Evolutionary conservation across 345 rosid genomes (phyloP).

Genomic region (Sisymbrium altissimum): DNA sequence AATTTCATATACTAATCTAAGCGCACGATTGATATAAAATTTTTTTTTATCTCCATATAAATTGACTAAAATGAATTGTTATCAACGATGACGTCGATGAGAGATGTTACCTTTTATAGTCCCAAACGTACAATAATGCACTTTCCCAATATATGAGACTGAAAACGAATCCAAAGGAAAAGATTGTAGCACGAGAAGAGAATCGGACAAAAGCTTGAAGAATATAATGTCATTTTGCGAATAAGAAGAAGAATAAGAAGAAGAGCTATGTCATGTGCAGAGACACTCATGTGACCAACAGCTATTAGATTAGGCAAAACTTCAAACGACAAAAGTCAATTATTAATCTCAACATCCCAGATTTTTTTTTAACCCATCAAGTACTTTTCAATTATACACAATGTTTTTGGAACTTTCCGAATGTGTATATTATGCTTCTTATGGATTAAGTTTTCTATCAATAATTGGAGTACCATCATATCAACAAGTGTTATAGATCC

Average conservation of each 20-base stretch:
- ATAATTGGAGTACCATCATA: slow-evolving; percentile 5
- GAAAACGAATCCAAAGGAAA: slow-evolving; percentile 26
- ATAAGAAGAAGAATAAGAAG: background rate
- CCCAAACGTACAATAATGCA: slow-evolving; percentile 30
- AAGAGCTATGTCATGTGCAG: slow-evolving; percentile 16
- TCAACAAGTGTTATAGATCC: background rate
- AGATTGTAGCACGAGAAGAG: slow-evolving; percentile 3
- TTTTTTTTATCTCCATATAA: background rate
- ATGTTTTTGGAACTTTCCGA: slow-evolving; percentile 14
- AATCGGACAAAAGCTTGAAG: slow-evolving; percentile 26
- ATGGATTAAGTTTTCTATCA: background rate
- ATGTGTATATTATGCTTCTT: slow-evolving; percentile 7
- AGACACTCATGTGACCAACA: slow-evolving; percentile 34
- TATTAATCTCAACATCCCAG: slow-evolving; percentile 11
- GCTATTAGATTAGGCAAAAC: slow-evolving; percentile 21
- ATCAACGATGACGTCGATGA: slow-evolving; percentile 17
- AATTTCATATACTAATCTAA: background rate
- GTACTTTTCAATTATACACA: background rate
- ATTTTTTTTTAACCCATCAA: slow-evolving; percentile 1
- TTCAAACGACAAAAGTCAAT: slow-evolving; percentile 20
- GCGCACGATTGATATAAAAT: background rate
- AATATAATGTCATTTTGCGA: slow-evolving; percentile 26
- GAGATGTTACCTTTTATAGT: slow-evolving; percentile 11
- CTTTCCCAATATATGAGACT: slow-evolving; percentile 18
- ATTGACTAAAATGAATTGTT: slow-evolving; percentile 6